Evolutionary conservation across 2,329 filamentous ascomycete genomes (phyloP).

Genomic region (Aureobasidium melanogenum): DNA sequence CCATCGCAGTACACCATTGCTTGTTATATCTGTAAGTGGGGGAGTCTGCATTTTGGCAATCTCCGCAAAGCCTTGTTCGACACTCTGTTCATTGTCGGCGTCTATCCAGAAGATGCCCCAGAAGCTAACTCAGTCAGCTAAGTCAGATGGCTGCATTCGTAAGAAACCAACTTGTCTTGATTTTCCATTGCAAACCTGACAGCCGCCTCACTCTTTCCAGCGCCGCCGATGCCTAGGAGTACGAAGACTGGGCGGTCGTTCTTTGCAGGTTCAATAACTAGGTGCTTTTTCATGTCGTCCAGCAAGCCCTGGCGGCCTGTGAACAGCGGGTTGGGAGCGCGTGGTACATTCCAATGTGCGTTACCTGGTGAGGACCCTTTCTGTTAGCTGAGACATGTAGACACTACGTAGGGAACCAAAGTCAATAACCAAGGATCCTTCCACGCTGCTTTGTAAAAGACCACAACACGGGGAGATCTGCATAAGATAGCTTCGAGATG

Average conservation of each 20-base stretch:
- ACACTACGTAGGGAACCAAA: too few species aligned
- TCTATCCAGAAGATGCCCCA: conserved; percentile 29
- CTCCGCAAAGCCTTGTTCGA: conserved; percentile 20
- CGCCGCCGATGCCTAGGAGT: conserved; percentile 23
- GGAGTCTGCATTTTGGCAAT: conserved; percentile 16
- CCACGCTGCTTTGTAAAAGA: too few species aligned
- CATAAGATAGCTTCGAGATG: not conserved
- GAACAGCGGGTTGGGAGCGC: not conserved
- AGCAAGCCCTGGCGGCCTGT: not conserved
- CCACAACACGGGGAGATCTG: too few species aligned
- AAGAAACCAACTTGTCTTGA: conserved; percentile 17
- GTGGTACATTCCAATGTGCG: not conserved
- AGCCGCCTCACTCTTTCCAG: conserved; percentile 28
- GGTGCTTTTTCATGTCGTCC: not conserved
- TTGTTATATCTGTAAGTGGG: not conserved
- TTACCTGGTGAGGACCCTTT: not conserved
- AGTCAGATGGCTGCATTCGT: too few species aligned
- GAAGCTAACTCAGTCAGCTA: not conserved
- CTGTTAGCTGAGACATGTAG: too few species aligned
- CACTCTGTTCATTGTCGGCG: conserved; percentile 17
- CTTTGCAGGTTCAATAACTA: not conserved
- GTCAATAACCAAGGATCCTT: too few species aligned
- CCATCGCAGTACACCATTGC: conserved; percentile 15
- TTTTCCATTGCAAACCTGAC: conserved; percentile 20
- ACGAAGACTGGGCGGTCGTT: conserved; percentile 15